Conservation (phyloP, 2,329 filamentous ascomycete species). For the Penicillium corylophilum region DNA sequence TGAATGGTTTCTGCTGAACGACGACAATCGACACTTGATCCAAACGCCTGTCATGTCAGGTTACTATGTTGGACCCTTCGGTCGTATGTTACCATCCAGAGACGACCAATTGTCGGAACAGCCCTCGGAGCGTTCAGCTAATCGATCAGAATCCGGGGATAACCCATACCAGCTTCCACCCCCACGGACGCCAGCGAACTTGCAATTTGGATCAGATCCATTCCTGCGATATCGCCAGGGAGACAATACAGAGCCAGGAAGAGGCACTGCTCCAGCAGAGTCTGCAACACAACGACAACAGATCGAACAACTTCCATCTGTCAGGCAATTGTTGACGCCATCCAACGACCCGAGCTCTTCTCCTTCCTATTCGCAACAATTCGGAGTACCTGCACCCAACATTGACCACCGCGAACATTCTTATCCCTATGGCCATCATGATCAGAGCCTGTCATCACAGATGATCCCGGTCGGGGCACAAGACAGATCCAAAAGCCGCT, state of each 20-base stretch:
- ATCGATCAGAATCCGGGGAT: conserved; percentile 31
- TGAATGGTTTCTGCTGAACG: conserved; percentile 10
- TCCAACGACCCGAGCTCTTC: conserved; percentile 27
- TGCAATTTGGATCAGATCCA: conserved; percentile 38
- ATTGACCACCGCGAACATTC: conserved; percentile 18
- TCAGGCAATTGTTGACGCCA: conserved; percentile 42
- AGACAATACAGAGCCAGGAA: conserved; percentile 25
- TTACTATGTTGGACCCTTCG: conserved; percentile 41
- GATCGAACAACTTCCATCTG: conserved; percentile 39
- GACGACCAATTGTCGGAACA: conserved; percentile 28
- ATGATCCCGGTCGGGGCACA: conserved; percentile 13
- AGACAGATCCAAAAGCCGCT: conserved; percentile 18
- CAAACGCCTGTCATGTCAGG: conserved; percentile 32
- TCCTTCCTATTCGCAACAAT: conserved; percentile 29
- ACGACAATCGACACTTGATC: conserved; percentile 2
- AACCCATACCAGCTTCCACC: conserved; percentile 43
- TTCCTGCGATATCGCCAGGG: conserved; percentile 25
- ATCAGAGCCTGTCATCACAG: conserved; percentile 11
- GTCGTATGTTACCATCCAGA: conserved; percentile 38
- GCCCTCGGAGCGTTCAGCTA: conserved; percentile 29
- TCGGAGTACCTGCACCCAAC: conserved; percentile 16
- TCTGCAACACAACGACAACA: conserved; percentile 12
- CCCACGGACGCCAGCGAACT: conserved; percentile 32
- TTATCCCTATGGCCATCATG: conserved; percentile 23
- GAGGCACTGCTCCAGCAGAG: conserved; percentile 10